Conservation (phyloP, 352 stramenopile genomes). For the Peronospora destructor region DNA sequence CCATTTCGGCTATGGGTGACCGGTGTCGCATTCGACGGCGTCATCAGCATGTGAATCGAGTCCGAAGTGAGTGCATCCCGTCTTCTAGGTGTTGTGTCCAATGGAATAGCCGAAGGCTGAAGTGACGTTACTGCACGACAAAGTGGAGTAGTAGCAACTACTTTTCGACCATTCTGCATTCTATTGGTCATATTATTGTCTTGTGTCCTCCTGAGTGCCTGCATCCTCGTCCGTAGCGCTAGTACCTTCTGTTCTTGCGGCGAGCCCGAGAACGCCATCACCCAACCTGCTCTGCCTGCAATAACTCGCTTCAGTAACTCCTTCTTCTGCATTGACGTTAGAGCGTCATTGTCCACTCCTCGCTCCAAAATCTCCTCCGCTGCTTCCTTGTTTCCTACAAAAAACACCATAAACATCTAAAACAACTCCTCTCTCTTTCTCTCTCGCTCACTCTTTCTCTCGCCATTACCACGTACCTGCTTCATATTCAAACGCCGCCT, state of each 20-base stretch:
- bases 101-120: background rate
- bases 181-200: constrained; percentile 5
- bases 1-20: constrained; percentile 8
- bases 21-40: constrained; percentile 5
- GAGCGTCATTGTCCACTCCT: constrained; percentile 39
- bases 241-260: constrained; percentile 28
- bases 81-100: constrained; percentile 15
- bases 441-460: too few relatives aligned
- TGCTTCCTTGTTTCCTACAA: constrained; percentile 35
- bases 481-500: constrained; percentile 53
- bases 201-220: constrained; percentile 8
- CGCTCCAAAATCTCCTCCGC: constrained; percentile 49
- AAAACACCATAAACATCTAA: background rate
- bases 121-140: constrained; percentile 13
- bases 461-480: background rate
- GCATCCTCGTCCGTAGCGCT: constrained; percentile 11
- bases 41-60: background rate
- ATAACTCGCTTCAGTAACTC: constrained; percentile 33
- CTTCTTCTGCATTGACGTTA: constrained; percentile 33
- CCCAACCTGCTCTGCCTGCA: constrained; percentile 26
- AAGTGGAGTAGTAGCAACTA: constrained; percentile 21
- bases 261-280: constrained; percentile 22
- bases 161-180: background rate
- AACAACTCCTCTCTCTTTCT: background rate
- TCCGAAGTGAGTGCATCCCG: background rate